Evolutionary conservation across 345 rosid genomes (phyloP).

Genomic region (Boechera divaricarpa): DNA sequence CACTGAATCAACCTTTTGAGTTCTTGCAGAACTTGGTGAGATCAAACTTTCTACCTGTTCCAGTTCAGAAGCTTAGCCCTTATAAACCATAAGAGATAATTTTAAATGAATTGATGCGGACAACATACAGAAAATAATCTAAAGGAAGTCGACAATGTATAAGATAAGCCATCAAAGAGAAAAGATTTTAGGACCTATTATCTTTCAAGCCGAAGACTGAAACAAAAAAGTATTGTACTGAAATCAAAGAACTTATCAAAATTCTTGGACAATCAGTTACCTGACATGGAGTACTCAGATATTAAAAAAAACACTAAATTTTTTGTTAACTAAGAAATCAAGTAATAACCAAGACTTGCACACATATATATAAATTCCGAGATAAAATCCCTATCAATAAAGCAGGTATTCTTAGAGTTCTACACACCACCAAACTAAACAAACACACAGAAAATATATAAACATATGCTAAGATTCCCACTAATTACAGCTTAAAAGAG

Average conservation of each 20-base stretch:
- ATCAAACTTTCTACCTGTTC: conserved; percentile 52
- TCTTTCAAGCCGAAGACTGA: conserved; percentile 16
- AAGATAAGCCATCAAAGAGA: conserved; percentile 25
- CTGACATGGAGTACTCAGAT: conserved; percentile 6
- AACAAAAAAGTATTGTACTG: conserved; percentile 8
- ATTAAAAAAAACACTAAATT: background rate
- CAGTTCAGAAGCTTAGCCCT: conserved; percentile 45
- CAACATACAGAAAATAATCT: conserved; percentile 19
- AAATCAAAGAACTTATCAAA: conserved; percentile 18
- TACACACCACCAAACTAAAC: conserved; percentile 19
- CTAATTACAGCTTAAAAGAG: background rate
- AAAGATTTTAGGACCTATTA: background rate
- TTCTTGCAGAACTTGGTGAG: conserved; percentile 44
- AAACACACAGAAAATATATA: conserved; percentile 14
- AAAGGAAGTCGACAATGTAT: conserved; percentile 9
- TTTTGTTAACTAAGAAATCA: conserved; percentile 14
- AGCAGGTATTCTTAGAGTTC: conserved; percentile 19
- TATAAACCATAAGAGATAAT: conserved; percentile 42
- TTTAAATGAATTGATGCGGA: background rate
- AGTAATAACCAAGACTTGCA: conserved; percentile 14
- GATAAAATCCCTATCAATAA: conserved; percentile 1
- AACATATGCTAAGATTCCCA: conserved; percentile 3
- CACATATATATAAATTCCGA: conserved; percentile 25
- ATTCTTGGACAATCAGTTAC: conserved; percentile 9
- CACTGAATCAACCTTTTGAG: conserved; percentile 51